Conservation (phyloP, 306 rosid genomes). For the Inga oerstediana region DNA sequence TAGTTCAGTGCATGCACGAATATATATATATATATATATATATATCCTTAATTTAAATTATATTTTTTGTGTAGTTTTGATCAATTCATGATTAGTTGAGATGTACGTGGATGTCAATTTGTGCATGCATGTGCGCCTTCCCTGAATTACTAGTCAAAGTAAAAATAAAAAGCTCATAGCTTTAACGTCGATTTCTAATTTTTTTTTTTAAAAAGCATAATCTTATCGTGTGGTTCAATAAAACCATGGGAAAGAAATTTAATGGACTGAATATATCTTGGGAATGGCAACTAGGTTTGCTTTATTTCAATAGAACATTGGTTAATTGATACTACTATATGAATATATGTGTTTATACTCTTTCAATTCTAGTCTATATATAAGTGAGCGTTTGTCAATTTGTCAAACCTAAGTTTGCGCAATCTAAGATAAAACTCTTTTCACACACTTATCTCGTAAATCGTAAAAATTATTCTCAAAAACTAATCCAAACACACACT, state of each 20-base stretch:
- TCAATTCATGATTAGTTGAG: conserved; percentile 31
- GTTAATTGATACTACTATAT: no score
- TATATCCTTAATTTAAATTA: neutral
- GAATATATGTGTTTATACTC: no score
- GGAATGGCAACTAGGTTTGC: neutral
- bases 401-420: no score
- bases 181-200: neutral
- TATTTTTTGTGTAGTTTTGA: neutral
- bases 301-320: no score
- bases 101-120: neutral
- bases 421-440: no score
- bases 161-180: no score
- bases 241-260: neutral
- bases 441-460: no score
- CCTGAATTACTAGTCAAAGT: neutral
- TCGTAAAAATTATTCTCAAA: no score
- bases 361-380: no score
- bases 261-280: neutral
- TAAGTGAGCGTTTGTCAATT: no score
- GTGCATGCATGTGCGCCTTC: neutral
- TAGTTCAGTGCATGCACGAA: neutral
- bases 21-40: neutral
- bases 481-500: no score
- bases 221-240: neutral
- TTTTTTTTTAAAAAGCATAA: neutral